Conservation (phyloP, 1,284 basidiomycete genomes). For the Cystobasidium sp. region DNA sequence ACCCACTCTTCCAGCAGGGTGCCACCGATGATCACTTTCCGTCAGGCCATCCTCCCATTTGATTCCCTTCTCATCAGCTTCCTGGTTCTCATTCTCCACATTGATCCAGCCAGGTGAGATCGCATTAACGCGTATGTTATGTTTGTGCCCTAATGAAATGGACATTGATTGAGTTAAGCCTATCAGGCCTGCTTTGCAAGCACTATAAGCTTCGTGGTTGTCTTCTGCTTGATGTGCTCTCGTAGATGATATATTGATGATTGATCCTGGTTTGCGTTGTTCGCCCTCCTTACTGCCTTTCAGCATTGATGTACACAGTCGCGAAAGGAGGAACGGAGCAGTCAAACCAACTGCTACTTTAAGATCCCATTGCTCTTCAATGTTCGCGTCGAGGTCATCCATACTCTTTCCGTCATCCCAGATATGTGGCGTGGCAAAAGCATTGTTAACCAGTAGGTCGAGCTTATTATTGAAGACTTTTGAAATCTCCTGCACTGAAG, state of each 20-base stretch:
- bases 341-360: constrained; percentile 32
- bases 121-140: constrained; percentile 38
- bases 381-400: constrained; percentile 15
- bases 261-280: constrained; percentile 11
- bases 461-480: constrained; percentile 21
- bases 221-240: constrained; percentile 37
- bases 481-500: constrained; percentile 1
- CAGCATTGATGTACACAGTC: constrained; percentile 23
- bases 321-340: constrained; percentile 29
- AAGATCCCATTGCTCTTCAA: constrained; percentile 28
- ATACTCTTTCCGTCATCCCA: constrained; percentile 9
- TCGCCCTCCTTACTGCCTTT: not conserved
- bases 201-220: constrained; percentile 37
- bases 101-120: constrained; percentile 39
- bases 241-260: constrained; percentile 40
- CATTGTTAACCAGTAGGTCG: constrained; percentile 41
- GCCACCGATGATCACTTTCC: constrained; percentile 20
- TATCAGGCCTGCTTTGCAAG: constrained; percentile 33
- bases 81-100: constrained; percentile 37
- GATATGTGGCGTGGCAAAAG: constrained; percentile 30
- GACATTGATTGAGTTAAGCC: constrained; percentile 31
- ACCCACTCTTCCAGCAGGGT: constrained; percentile 40
- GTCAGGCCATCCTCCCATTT: constrained; percentile 34
- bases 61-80: constrained; percentile 16
- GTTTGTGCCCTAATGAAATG: constrained; percentile 32